These are phyloP conservation scores for Groenewaldozyma salmanticensis DNA, from an alignment of 805 yeast genomes.

Conservation along the genomic window DNA sequence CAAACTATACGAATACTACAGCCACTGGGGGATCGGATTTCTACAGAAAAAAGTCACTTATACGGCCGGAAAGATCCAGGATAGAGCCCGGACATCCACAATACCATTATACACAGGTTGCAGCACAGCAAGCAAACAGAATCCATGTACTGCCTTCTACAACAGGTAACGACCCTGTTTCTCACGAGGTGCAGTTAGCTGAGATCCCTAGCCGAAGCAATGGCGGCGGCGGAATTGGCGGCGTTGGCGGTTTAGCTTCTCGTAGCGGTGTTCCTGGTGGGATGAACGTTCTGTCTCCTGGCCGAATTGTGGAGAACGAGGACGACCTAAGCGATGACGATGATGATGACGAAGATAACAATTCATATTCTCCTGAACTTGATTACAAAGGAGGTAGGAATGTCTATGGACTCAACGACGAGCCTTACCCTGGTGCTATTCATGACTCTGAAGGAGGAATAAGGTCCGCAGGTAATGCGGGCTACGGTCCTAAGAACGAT, in stretches of 20 bases:
- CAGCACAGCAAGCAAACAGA: slow-evolving; percentile 54
- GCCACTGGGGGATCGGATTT: slow-evolving; percentile 10
- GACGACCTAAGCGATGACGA: slow-evolving; percentile 10
- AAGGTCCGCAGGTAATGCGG: no score
- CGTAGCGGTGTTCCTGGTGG: no score
- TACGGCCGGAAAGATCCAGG: slow-evolving; percentile 75
- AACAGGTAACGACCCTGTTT: slow-evolving; percentile 59
- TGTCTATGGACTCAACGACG: slow-evolving; percentile 54
- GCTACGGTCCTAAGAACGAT: slow-evolving; percentile 6
- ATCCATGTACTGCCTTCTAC: slow-evolving; percentile 57
- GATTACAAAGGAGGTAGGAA: slow-evolving; percentile 36
- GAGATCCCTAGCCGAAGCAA: slow-evolving; percentile 5
- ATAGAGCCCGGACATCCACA: slow-evolving; percentile 61
- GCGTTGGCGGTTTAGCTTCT: no score
- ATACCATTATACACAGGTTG: slow-evolving; percentile 66
- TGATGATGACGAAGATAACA: slow-evolving; percentile 2
- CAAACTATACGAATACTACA: not conserved
- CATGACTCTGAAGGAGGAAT: no score
- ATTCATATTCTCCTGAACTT: not conserved
- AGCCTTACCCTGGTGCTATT: no score
- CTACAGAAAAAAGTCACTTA: slow-evolving; percentile 53
- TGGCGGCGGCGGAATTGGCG: no score
- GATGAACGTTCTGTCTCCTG: no score
- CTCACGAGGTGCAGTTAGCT: slow-evolving; percentile 16
- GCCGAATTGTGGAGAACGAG: slow-evolving; percentile 6